Conservation (phyloP, 306 rosid species). For the Luffa aegyptiaca region DNA sequence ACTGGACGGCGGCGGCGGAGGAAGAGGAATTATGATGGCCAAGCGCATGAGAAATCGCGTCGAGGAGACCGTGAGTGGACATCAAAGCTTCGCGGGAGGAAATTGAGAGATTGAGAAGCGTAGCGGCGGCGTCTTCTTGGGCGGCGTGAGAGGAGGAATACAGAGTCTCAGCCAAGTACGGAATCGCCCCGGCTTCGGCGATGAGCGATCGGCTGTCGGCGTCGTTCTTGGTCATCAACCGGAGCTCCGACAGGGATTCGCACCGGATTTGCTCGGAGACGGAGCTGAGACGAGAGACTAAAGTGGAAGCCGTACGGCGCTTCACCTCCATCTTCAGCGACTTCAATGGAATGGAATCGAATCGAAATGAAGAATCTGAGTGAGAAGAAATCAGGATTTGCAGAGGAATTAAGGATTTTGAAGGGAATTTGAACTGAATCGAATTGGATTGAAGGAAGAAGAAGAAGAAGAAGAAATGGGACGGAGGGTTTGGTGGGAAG, state of each 20-base stretch:
- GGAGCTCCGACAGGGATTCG: slow-evolving; percentile 57
- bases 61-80: slow-evolving; percentile 78
- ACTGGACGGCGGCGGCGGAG: slow-evolving; percentile 66
- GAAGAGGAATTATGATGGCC: slow-evolving; percentile 37
- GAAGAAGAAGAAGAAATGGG: not conserved
- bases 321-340: slow-evolving; percentile 42
- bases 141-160: slow-evolving; percentile 43
- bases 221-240: slow-evolving; percentile 54
- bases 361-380: not conserved
- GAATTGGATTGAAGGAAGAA: not conserved
- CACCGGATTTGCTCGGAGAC: slow-evolving; percentile 57
- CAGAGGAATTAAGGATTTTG: not conserved
- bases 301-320: slow-evolving; percentile 28
- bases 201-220: slow-evolving; percentile 60
- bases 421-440: not conserved
- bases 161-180: slow-evolving; percentile 60
- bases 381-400: not conserved
- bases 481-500: not conserved
- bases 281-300: slow-evolving; percentile 65
- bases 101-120: slow-evolving; percentile 77
- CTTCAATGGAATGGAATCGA: not conserved
- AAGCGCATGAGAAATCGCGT: slow-evolving; percentile 67
- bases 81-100: slow-evolving; percentile 45
- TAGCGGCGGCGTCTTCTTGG: slow-evolving; percentile 86
- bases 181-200: slow-evolving; percentile 64